Base-by-base conservation (phyloP, 2,329 filamentous ascomycete genomes). In the Neonectria neomacrospora region DNA sequence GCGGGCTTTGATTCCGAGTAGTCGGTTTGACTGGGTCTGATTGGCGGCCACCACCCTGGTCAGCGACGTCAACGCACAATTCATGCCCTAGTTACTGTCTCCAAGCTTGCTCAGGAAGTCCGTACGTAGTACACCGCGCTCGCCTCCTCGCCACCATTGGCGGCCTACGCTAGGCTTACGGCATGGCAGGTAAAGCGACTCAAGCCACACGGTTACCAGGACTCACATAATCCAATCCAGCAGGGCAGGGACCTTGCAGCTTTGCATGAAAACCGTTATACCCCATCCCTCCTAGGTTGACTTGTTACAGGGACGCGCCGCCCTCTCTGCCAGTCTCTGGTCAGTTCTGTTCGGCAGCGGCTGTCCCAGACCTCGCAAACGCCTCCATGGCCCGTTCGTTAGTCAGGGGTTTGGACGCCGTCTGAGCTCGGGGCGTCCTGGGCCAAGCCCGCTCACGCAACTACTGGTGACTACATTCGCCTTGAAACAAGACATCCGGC, bases 401-500 rank as follows among this genome's bases (percentile, higher is more conserved):
- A 71, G 65, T 67, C 69, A 73, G 71, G 71, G 71, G 71, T 64
- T 64, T 61, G 53, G 63, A 58, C 68, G 42, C 61, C 64, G 55
- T 65, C 67, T 65, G 59, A 59, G 51, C 63, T 72, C 64, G 54
- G 53, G 60, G 54, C 65, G 60, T 64, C 64, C 61, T 68, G 61
- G 63, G 22, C 62, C 65, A 45, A 61, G 55, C 58, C 71, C 71
- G 68, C 69, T 58, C 68, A 65, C 68, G 69, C 61, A 60, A 60
- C 63, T 64, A 60, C 63, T 70, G 56, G 70, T 73, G 71, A 73
- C 65, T 59, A 67, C 54, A 66, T 67, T 48, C 61, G 64, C 64
- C 68, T 74, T 74, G 72, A 74, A 72, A 73, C 73, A 71, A 69
- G 65, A 57, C 58, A 56, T 58, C 62, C 61, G 65, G 64, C 76